Evolutionary conservation across 2,329 filamentous ascomycete species (phyloP), one percentile per base, ranked within the genome.

Genomic region (Bipolaris oryzae): DNA sequence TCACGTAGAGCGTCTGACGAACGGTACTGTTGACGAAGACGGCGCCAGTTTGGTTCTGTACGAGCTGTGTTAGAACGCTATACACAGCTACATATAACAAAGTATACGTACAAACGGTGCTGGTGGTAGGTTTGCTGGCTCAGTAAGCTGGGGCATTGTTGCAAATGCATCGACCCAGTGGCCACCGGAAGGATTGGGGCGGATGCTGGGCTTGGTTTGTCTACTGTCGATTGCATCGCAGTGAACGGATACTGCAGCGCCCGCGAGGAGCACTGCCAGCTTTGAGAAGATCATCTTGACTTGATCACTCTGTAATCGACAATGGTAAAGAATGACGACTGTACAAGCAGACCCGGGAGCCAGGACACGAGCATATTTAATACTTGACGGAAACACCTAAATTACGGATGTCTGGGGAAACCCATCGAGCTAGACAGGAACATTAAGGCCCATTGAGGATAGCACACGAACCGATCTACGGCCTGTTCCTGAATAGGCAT

Each of bases 131-230:
- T 89, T 89, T 44, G 75, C 78, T 9, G 80, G 81, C 66, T 89
- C 87, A 1, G 85, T 85, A 38, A 87, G 75, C 68, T 89, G 86
- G 0, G 86, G 86, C 86, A 89, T 89, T 2, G 85, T 79, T 0
- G 84, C 83, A 87, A 87, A 89, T 1, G 83, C 85, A 60, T 84
- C 82, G 13, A 87, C 79, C 86, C 86, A 89, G 59, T 84, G 81
- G 44, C 79, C 72, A 58, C 71, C 66, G 9, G 63, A 55, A 21
- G 71, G 70, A 34, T 70, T 73, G 34, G 67, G 66, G 46, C 53
- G 57, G 54, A 65, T 51, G 11, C 39, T 42, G 20, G 39, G 39
- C 23, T 23, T 42, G 39, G 21, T 42, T 25, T 42, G 39, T 25
- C 39, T 42, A 15, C 39, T 42, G 10, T n/a, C 39, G 20, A 42